Conservation (phyloP, 805 yeast genomes). For the Sugiyamaella smithiae region DNA sequence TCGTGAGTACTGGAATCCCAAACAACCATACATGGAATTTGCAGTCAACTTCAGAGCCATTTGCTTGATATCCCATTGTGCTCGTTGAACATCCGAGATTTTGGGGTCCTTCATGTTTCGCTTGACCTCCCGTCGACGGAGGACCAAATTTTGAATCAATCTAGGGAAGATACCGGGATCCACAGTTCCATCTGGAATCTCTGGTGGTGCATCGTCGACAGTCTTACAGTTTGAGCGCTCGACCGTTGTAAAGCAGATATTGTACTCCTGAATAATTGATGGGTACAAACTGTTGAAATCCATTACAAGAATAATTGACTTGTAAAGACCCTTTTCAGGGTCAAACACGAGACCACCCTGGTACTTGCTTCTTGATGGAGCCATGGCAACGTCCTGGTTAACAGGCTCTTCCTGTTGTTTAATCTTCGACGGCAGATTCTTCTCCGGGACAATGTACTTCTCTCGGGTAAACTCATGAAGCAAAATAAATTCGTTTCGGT, state of each 20-base stretch:
- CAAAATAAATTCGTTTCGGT: slow-evolving; percentile 89
- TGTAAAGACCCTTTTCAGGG: slow-evolving; percentile 92
- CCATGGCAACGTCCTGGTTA: slow-evolving; percentile 1
- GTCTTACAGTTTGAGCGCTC: slow-evolving; percentile 52
- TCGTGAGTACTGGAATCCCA: slow-evolving; percentile 87
- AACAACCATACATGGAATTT: slow-evolving; percentile 99
- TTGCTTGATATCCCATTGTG: slow-evolving; percentile 92
- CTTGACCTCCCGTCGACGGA: slow-evolving; percentile 91
- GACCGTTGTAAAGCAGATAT: slow-evolving; percentile 95
- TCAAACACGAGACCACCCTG: slow-evolving; percentile 96
- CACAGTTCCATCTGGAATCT: slow-evolving; percentile 56
- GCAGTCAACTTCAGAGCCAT: slow-evolving; percentile 96
- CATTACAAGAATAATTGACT: slow-evolving; percentile 87
- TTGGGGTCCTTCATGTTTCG: slow-evolving; percentile 73
- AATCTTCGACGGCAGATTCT: slow-evolving; percentile 37
- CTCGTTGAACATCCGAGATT: slow-evolving; percentile 50
- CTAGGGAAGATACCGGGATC: slow-evolving; percentile 83
- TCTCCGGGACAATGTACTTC: slow-evolving; percentile 86
- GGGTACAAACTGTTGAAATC: slow-evolving; percentile 98
- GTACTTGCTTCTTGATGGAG: slow-evolving; percentile 42
- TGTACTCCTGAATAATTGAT: slow-evolving; percentile 93
- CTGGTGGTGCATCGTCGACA: slow-evolving; percentile 61
- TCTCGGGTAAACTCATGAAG: slow-evolving; percentile 84
- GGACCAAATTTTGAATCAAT: slow-evolving; percentile 76
- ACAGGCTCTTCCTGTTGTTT: background rate